Base-by-base conservation (phyloP, 345 rosid species). In the Bruguiera gymnorhiza region DNA sequence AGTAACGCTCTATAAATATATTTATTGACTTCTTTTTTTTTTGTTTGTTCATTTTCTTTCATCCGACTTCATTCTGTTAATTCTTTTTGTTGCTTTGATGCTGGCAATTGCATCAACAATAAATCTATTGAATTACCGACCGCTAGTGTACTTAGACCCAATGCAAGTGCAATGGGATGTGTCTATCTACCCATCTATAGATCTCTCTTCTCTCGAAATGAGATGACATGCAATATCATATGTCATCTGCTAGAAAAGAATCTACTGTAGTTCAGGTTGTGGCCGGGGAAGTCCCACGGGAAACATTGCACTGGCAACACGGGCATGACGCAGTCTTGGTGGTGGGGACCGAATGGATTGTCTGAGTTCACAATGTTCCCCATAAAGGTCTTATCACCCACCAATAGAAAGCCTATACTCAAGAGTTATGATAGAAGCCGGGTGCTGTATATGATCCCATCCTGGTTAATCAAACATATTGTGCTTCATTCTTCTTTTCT, bases 401-500 rank as follows among this genome's bases (percentile, higher is more conserved):
- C 65, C 19, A 67, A 73, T 60, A 36, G 29, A 48, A 53, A 43
- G 18, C 18, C 18, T 43, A 13, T 43, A 26, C 5, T 29, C 2
- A 62, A 62, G 50, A 16, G 50, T 9, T 11, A 43, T 15, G 50
- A 43, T 11, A 43, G 7, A 6, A 46, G 73, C 37, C 29, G 70
- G 64, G 31, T 11, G 60, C n/a, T 7, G 19, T 26, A 18, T 48
- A 32, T 10, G 62, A 20, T 37, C 71, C 18, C 21, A 56, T 56
- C 60, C 30, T 3, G 50, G 50, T 15, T 43, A 43, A 53, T 68
- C 36, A 37, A 11, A 11, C 39, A 51, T 24, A 5, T 48, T 27
- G 21, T 51, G 68, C 46, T 60, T 73, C 68, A 64, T 71, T 75
- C 64, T 59, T 57, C 56, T 65, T 70, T 73, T 65, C 51, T 66